Conservation (phyloP, 345 rosid species). For the Anacardium occidentale region DNA sequence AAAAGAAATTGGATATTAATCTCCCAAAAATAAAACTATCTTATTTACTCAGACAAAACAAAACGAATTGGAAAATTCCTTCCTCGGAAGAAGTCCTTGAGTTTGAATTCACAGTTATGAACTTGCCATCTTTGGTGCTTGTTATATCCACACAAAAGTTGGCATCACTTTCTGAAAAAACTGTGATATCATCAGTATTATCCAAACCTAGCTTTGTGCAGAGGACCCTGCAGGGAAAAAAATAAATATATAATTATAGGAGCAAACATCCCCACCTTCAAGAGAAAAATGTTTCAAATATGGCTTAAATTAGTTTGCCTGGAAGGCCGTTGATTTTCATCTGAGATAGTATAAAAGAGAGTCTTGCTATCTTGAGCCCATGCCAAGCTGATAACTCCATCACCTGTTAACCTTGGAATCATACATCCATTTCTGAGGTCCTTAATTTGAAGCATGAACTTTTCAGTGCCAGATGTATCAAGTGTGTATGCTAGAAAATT, state of each 20-base stretch:
- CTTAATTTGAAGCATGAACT: slow-evolving; percentile 72
- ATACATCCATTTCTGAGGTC: slow-evolving; percentile 54
- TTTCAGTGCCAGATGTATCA: slow-evolving; percentile 68
- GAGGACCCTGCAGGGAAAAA: slow-evolving; percentile 53
- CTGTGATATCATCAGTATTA: slow-evolving; percentile 33
- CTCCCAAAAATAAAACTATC: slow-evolving; percentile 10
- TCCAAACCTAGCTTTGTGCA: slow-evolving; percentile 53
- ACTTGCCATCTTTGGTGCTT: slow-evolving; percentile 93
- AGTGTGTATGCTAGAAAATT: slow-evolving; percentile 78
- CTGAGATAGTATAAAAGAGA: slow-evolving; percentile 64
- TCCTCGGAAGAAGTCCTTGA: slow-evolving; percentile 97
- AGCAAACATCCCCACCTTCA: slow-evolving; percentile 7
- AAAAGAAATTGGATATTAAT: slow-evolving; percentile 12
- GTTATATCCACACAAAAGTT: slow-evolving; percentile 86
- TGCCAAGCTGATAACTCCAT: slow-evolving; percentile 81
- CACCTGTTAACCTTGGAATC: slow-evolving; percentile 47
- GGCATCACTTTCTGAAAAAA: slow-evolving; percentile 62
- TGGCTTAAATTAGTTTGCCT: slow-evolving; percentile 40
- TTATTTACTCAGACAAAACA: slow-evolving; percentile 8
- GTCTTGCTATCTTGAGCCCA: slow-evolving; percentile 79
- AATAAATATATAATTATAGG: slow-evolving; percentile 10
- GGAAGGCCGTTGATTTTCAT: slow-evolving; percentile 72
- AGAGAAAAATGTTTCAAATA: slow-evolving; percentile 10
- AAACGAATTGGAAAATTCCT: slow-evolving; percentile 48
- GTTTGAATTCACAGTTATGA: slow-evolving; percentile 88